A percentile compares a stretch with the other conserved stretches of the same genome.
Conservation (phyloP, 371 early-diverging fungal genomes). For the Apophysomyces variabilis region DNA sequence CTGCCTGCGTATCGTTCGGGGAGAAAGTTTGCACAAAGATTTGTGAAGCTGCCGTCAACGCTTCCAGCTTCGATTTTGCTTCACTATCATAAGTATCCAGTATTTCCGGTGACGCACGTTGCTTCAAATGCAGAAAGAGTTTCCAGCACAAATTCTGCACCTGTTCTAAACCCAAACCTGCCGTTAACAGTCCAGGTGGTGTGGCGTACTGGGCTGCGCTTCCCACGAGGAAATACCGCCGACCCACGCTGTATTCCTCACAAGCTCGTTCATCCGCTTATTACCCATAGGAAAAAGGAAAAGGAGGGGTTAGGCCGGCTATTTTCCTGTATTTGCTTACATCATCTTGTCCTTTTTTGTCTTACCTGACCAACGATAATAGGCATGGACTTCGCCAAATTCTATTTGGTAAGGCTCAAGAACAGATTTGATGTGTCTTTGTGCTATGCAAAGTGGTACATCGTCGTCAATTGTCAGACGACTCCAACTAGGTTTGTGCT, state of each 20-base stretch:
- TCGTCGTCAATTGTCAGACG: slow-evolving; percentile 34
- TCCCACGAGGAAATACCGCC: slow-evolving; percentile 42
- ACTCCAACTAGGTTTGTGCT: slow-evolving; percentile 42
- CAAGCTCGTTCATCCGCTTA: slow-evolving; percentile 22
- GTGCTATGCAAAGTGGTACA: slow-evolving; percentile 28
- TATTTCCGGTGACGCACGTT: slow-evolving; percentile 30
- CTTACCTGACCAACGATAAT: slow-evolving; percentile 39
- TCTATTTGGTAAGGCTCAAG: slow-evolving; percentile 41
- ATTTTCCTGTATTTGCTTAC: background rate
- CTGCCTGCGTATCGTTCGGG: slow-evolving; percentile 2
- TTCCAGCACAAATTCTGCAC: slow-evolving; percentile 49
- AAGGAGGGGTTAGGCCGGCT: background rate
- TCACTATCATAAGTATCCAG: slow-evolving; percentile 37
- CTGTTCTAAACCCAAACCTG: slow-evolving; percentile 35
- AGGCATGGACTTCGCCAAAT: slow-evolving; percentile 29
- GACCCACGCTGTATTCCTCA: slow-evolving; percentile 28
- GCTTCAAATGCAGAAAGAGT: slow-evolving; percentile 25
- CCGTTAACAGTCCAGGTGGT: slow-evolving; percentile 36
- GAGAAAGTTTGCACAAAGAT: slow-evolving; percentile 10
- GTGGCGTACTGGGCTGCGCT: slow-evolving; percentile 34
- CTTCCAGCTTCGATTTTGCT: slow-evolving; percentile 19
- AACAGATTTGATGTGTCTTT: slow-evolving; percentile 26
- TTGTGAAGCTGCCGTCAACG: slow-evolving; percentile 16
- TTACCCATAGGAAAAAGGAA: background rate
- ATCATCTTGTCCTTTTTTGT: background rate